Evolutionary conservation across 495 filamentous ascomycete genomes (phyloP), one percentile per base, ranked within the genome.

Genomic region (Xanthoparmelia taractica): DNA sequence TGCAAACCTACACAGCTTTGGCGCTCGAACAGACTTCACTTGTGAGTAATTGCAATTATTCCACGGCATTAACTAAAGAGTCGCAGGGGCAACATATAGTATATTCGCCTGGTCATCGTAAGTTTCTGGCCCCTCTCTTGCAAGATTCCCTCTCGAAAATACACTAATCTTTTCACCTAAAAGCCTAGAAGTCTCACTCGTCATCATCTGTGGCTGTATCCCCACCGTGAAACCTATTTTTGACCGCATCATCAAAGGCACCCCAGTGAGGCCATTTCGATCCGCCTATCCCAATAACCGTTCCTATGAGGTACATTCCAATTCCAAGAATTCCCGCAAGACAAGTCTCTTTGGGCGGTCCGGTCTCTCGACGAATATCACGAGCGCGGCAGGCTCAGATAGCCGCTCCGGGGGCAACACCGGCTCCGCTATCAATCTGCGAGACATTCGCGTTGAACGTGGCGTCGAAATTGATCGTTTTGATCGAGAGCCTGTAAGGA

Each of bases 191-290:
- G 27, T 4, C 11, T 34, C 25, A 15, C 34, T 58, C 8, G 57
- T 58, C 12, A 58, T 58, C 37, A 40, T 58, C 11, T 58, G 57
- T 25, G 57, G 57, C 4, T 58, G 33, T n/a, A 58, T 58, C 15
- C 57, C 57, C 6, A 40, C 57, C 11, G 6, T 58, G 2, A 43
- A 38, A 11, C 57, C 57, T 25, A 20, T 58, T n/a, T 41, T 11
- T n/a, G 37, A 58, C 25, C 12, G n/a, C 3, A 0, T 58, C 1
- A 3, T 37, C 6, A 58, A 58, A 23, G 57, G 57, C 3, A 58
- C 12, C 1, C 57, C 57, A 3, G 27, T 58, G 7, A 37, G 57
- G 27, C 36, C 57, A 20, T 3, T 25, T 0, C 33, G 34, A 13
- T 8, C 3, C 18, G 20, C 5, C 3, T 34, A 20, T 38, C 34